A percentile compares a stretch with the other conserved stretches of the same genome.
phyloP scores from a whole-genome alignment of 2,329 filamentous ascomycete genomes.

The Aspergillaceae sp. region DNA sequence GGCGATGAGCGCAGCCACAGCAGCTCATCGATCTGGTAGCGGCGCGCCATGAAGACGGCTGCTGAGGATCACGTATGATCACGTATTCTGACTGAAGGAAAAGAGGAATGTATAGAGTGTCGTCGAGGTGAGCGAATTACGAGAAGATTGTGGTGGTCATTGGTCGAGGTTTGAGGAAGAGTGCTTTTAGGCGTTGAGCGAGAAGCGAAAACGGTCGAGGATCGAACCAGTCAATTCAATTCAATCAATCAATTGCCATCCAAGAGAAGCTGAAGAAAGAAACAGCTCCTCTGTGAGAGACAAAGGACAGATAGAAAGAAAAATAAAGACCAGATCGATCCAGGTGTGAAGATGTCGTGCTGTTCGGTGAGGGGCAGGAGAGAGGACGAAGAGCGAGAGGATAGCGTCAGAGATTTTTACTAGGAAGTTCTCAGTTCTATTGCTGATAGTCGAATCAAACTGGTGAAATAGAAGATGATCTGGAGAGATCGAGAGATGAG shows the following conservation, averaged over 20 bases:
- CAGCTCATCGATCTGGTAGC: conserved; percentile 71
- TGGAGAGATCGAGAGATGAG: not conserved
- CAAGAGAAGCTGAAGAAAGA: conserved; percentile 1
- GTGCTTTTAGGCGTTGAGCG: not conserved
- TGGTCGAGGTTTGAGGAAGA: conserved; percentile 1
- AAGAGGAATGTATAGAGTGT: too few relatives aligned
- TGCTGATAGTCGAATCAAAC: not conserved
- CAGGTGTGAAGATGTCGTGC: conserved; percentile 6
- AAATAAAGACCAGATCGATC: conserved; percentile 3
- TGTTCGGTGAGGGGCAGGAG: conserved; percentile 11
- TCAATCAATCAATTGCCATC: too few relatives aligned
- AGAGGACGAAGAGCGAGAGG: not conserved
- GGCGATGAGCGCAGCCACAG: conserved; percentile 70
- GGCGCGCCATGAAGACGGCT: conserved; percentile 36
- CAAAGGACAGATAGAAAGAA: conserved; percentile 4
- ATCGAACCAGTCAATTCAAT: too few relatives aligned
- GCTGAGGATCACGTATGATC: not conserved
- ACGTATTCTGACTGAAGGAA: not conserved
- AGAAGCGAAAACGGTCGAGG: not conserved
- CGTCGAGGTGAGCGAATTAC: not conserved
- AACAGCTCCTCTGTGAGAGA: not conserved
- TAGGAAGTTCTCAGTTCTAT: not conserved
- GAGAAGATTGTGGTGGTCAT: conserved; percentile 16
- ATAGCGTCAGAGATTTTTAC: not conserved
- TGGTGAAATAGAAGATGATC: not conserved